Base-by-base conservation (phyloP, 202 grass and related monocot genomes). In the Setaria viridis region DNA sequence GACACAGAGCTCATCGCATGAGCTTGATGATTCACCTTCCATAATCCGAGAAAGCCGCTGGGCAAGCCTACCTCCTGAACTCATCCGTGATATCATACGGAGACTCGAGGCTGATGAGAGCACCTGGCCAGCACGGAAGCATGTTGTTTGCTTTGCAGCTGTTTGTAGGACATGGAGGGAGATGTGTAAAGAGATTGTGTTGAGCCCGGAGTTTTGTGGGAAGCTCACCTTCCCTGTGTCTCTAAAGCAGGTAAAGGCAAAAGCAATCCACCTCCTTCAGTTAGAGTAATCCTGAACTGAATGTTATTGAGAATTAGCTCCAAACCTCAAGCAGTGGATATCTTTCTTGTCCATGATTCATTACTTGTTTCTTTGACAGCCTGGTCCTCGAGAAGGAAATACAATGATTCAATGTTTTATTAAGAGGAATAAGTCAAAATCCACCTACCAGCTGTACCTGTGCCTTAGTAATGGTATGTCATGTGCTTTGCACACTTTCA, bases 131-230 rank as follows among this genome's bases (percentile, higher is more conserved):
- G 72, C 94, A 43, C 86, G 97, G 80, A 94, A 93, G 70, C 55
- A 99, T 63, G 97, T 99, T 3, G 80, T 99, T 70, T 91, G 82
- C 65, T 94, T 93, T 72, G 94, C 97, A 73, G 97, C 94, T 79
- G 97, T 99, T 72, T 99, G 97, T 58, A 87, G 87, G 80, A 91
- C 97, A 81, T 99, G 97, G 97, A 96, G 97, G 77, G 92, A 93
- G 67, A 99, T 99, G 90, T 99, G 97, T 89, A 93, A 87, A 85
- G 97, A 99, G 70, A 97, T 97, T 66, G 97, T 99, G 77, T 82
- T 89, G 85, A 94, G 81, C 83, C 97, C 97, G 11, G 97, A 99
- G 56, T 93, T 97, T 76, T 87, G 80, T 83, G 94, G 92, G 64
- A 97, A 91, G 83, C 88, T 99, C 82, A 99, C 97, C 62, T 99